Percentiles rank a stretch among this genome's conserved stretches.
These are phyloP conservation scores for Somion occarium DNA, from an alignment of 1,284 basidiomycete genomes.

Conservation along the genomic window DNA sequence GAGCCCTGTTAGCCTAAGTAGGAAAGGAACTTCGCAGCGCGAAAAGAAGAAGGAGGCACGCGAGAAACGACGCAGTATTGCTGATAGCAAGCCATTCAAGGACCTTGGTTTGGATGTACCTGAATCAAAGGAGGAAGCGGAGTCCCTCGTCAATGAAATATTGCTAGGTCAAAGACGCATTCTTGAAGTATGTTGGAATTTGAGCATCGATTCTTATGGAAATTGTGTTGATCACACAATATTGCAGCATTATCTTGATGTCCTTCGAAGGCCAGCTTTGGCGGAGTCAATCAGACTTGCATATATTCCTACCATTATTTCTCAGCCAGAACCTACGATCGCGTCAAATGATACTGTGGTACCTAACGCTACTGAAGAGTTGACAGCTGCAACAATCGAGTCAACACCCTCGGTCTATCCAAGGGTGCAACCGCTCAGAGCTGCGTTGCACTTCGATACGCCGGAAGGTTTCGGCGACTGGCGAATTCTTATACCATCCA, in stretches of 20 bases:
- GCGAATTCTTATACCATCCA: conserved; percentile 41
- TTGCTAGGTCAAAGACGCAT: conserved; percentile 19
- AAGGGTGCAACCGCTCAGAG: conserved; percentile 42
- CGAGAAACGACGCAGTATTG: background rate
- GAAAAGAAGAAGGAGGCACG: conserved; percentile 7
- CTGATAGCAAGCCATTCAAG: conserved; percentile 25
- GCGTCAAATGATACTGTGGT: background rate
- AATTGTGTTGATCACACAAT: background rate
- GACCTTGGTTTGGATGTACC: conserved; percentile 26
- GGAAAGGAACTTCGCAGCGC: conserved; percentile 5
- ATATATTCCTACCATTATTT: conserved; percentile 12
- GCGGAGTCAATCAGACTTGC: conserved; percentile 13
- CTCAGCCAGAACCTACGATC: background rate
- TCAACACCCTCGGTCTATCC: conserved; percentile 21
- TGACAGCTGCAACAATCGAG: background rate
- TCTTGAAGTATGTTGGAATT: conserved; percentile 15
- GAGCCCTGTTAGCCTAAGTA: background rate
- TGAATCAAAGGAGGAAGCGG: conserved; percentile 18
- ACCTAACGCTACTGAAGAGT: background rate
- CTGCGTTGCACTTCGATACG: conserved; percentile 44
- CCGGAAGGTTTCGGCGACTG: conserved; percentile 48
- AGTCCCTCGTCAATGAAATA: conserved; percentile 16
- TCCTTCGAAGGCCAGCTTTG: conserved; percentile 17
- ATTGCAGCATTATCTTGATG: conserved; percentile 14
- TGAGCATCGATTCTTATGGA: background rate